Conservation (phyloP, 441 rosid species). For the Gossypium trilobum region DNA sequence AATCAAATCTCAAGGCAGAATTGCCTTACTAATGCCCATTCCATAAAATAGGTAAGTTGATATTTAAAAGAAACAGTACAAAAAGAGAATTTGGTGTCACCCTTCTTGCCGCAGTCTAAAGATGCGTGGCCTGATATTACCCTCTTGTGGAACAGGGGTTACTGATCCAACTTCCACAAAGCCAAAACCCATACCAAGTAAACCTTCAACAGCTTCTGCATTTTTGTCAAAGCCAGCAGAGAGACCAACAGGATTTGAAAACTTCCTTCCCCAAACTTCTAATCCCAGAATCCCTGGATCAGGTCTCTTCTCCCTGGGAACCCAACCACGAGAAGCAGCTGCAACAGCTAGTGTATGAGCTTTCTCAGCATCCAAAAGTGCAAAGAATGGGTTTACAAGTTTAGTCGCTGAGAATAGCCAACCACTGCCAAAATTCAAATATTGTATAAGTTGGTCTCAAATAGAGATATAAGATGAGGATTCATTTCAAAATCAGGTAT, state of each 20-base stretch:
- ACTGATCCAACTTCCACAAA: slow-evolving; percentile 97
- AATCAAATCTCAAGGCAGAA: neutral
- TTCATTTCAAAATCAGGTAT: neutral
- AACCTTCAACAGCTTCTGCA: slow-evolving; percentile 91
- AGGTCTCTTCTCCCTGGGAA: slow-evolving; percentile 85
- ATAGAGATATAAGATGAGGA: slow-evolving; percentile 7
- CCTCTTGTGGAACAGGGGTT: slow-evolving; percentile 94
- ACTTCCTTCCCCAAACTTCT: slow-evolving; percentile 92
- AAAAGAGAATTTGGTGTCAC: slow-evolving; percentile 33
- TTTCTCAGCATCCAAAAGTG: slow-evolving; percentile 83
- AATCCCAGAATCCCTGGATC: slow-evolving; percentile 69
- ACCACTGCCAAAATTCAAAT: slow-evolving; percentile 48
- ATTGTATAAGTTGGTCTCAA: slow-evolving; percentile 5
- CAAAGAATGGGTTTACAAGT: slow-evolving; percentile 86
- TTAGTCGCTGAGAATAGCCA: slow-evolving; percentile 90
- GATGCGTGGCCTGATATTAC: slow-evolving; percentile 88
- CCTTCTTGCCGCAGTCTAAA: slow-evolving; percentile 75
- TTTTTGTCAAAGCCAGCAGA: slow-evolving; percentile 99
- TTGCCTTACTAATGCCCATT: neutral
- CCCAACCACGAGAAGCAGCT: slow-evolving; percentile 96
- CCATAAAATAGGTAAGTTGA: neutral
- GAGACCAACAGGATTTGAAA: slow-evolving; percentile 91
- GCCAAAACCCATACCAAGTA: slow-evolving; percentile 85
- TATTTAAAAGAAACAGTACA: neutral
- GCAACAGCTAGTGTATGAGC: slow-evolving; percentile 80